Evolutionary conservation across 176 grass and related monocot species (phyloP).

Genomic region (Aechmea fasciata): DNA sequence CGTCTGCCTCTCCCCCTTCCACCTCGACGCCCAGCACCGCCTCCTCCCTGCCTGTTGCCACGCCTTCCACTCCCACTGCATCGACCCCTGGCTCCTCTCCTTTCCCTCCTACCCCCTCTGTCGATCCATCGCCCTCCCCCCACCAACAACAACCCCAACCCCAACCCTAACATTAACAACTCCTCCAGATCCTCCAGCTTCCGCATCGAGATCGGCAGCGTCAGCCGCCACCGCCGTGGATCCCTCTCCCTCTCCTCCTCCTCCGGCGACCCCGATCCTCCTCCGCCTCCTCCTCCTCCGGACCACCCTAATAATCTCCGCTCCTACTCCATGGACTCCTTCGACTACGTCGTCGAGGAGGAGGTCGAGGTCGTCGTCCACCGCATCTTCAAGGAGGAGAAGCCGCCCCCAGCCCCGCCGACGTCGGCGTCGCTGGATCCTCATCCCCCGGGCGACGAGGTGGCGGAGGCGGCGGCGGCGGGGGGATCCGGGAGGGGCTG

Average conservation of each 20-base stretch:
- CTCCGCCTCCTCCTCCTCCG: background rate
- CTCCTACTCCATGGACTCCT: conserved; percentile 34
- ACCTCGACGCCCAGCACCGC: conserved; percentile 62
- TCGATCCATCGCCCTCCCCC: conserved; percentile 58
- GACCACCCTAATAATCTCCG: conserved; percentile 13
- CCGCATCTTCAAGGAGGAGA: conserved; percentile 14
- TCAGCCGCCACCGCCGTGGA: conserved; percentile 39
- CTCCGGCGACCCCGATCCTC: background rate
- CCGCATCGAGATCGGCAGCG: conserved; percentile 68
- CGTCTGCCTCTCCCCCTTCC: conserved; percentile 80
- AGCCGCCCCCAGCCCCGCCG: background rate
- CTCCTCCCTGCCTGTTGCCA: conserved; percentile 82
- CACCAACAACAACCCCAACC: background rate
- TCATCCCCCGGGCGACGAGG: conserved; percentile 12
- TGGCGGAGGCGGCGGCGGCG: conserved; percentile 63
- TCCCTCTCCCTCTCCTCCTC: background rate
- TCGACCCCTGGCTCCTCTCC: conserved; percentile 83
- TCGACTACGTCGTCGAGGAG: conserved; percentile 79
- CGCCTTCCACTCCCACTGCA: conserved; percentile 80
- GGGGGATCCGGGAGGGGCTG: conserved; percentile 50
- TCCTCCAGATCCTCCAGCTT: conserved; percentile 32
- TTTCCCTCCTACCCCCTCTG: conserved; percentile 85
- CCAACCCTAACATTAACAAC: conserved; percentile 2
- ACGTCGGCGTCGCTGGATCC: background rate
- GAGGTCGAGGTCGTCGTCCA: conserved; percentile 62